Evolutionary conservation across 352 stramenopile genomes (phyloP), one percentile per base, ranked within the genome.

Genomic region (Aphanomyces euteiches): DNA sequence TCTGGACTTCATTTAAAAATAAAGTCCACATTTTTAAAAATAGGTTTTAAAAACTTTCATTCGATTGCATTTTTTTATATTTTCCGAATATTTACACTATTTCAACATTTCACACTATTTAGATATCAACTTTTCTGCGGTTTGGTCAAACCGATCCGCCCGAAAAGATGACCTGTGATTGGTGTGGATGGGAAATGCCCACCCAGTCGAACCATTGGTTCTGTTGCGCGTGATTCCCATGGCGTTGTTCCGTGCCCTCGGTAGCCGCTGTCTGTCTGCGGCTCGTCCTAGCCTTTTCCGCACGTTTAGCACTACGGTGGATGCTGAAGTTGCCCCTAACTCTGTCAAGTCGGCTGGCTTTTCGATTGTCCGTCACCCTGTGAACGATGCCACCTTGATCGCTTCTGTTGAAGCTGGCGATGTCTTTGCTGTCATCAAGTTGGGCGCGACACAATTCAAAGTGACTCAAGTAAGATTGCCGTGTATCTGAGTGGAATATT

Each of bases 381-480:
- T 91, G 57, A 87, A 81, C 6, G 77, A 83, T 7, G 82, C 87
- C 47, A 68, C 79, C 48, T 85, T 91, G 66, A 79, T 81, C 47
- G 80, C 83, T 5, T 70, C 64, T 5, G 47, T 56, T 7, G 64
- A 54, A 21, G 64, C 64, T 19, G 79, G 88, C 50, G 86, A 92
- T 69, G 89, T 89, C 72, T 95, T 95, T 71, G 87, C 87, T 12
- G 83, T 95, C 36, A 75, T 95, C 66, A 95, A 95, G 77, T 78
- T 95, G 43, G 84, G 75, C 38, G 85, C 83, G 21, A 95, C 85
- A 58, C 87, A 95, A 76, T 95, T 92, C 78, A 95, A 95, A 77
- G 85, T 95, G 67, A 87, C 85, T 37, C 78, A 92, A 79, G 81
- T 88, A 66, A 4, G 67, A 3, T 53, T 50, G 8, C 4, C 40